Percentiles rank a stretch among this genome's conserved stretches.
phyloP scores from a whole-genome alignment of 108 stramenopile genomes.

The Schizochytrium sp. region DNA sequence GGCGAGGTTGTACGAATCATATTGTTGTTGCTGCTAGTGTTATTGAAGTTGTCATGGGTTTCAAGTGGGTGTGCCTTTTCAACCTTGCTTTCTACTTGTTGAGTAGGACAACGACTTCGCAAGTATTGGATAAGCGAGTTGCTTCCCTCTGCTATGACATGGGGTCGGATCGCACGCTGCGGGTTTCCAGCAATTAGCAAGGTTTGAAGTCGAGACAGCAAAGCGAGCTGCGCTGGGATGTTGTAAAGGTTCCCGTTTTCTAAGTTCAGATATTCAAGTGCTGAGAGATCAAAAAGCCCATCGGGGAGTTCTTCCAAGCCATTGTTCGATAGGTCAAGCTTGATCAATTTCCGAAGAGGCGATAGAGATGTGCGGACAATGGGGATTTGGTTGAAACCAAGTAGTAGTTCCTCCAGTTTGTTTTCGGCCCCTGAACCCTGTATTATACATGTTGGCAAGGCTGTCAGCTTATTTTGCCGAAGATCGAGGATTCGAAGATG shows the following conservation, averaged over 20 bases:
- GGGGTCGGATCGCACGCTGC: slow-evolving; percentile 36
- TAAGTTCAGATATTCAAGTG: slow-evolving; percentile 18
- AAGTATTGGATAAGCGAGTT: neutral
- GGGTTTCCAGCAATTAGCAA: slow-evolving; percentile 33
- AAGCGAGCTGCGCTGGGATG: neutral
- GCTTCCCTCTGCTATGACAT: slow-evolving; percentile 49
- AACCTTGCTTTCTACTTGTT: neutral
- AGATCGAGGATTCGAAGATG: slow-evolving; percentile 32
- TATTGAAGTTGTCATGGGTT: neutral
- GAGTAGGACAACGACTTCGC: neutral
- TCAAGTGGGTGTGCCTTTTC: neutral
- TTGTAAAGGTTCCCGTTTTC: slow-evolving; percentile 1
- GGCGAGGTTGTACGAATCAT: too few species aligned
- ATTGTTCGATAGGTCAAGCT: slow-evolving; percentile 29
- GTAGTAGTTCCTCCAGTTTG: slow-evolving; percentile 43
- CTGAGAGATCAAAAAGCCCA: neutral
- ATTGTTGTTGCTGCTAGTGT: too few species aligned
- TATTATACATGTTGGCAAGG: neutral
- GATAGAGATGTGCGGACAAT: neutral
- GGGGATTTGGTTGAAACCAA: slow-evolving; percentile 14
- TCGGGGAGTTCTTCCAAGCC: neutral
- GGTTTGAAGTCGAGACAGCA: neutral
- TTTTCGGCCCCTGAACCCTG: neutral
- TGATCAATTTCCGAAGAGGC: neutral
- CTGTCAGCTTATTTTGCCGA: neutral